phyloP scores from a whole-genome alignment of 2,329 filamentous ascomycete genomes.

The Seiridium unicorne region DNA sequence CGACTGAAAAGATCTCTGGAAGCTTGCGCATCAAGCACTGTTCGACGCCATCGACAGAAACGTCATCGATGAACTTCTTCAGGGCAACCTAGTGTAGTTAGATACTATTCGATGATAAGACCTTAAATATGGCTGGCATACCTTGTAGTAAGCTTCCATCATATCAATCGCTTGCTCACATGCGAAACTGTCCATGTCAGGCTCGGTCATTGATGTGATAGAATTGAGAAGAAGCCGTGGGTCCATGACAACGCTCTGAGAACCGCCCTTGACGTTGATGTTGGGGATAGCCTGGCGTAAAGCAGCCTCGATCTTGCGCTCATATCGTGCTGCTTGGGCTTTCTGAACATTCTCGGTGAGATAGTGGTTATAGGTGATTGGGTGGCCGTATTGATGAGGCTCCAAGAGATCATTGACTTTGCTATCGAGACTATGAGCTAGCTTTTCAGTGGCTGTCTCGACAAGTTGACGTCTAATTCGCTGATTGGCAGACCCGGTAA shows the following conservation, averaged over 20 bases:
- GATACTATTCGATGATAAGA: conserved; percentile 14
- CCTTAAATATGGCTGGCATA: conserved; percentile 21
- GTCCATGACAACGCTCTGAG: not conserved
- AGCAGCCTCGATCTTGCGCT: conserved; percentile 15
- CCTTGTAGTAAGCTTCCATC: conserved; percentile 14
- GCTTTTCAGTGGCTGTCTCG: conserved; percentile 18
- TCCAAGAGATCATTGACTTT: conserved; percentile 21
- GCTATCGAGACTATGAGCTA: conserved; percentile 16
- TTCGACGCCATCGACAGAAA: conserved; percentile 25
- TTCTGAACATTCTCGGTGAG: conserved; percentile 18
- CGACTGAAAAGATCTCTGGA: conserved; percentile 15
- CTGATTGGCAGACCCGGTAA: conserved; percentile 17
- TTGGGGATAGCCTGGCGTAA: not conserved
- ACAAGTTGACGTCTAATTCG: conserved; percentile 21
- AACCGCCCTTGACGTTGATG: not conserved
- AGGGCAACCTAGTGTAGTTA: conserved; percentile 17
- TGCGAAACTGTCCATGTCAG: conserved; percentile 1
- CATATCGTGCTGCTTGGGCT: conserved; percentile 18
- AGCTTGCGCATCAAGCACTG: conserved; percentile 21
- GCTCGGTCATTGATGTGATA: not conserved
- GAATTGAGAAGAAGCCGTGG: not conserved
- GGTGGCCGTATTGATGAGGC: conserved; percentile 22
- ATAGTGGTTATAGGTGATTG: conserved; percentile 25
- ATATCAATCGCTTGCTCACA: not conserved
- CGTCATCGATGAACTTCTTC: conserved; percentile 25